Base-by-base conservation (phyloP, 257 asterid species). In the Jasminum sambac region DNA sequence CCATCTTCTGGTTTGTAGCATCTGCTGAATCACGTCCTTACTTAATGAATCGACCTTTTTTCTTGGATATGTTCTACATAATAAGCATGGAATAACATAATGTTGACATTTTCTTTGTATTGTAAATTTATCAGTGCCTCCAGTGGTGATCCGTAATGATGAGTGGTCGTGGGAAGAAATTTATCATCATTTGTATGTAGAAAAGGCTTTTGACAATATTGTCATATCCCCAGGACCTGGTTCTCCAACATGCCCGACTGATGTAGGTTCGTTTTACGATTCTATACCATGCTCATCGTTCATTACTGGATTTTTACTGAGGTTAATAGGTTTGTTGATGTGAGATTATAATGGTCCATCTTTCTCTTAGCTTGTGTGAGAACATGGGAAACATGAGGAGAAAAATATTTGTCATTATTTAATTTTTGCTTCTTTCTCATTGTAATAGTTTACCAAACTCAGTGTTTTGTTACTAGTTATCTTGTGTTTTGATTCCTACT, bases 191-290 rank as follows among this genome's bases (percentile, higher is more conserved):
- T 67, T 95, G 66, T 91, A 91, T 78, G 95, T 85, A 72, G 90
- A 82, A 67, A 95, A 76, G 80, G 94, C 90, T 57, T 91, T 95
- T 63, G 98, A 95, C 80, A 95, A 95, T 81, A 87, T 95, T 67
- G 96, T 95, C 72, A 87, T 95, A 82, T 95, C 99, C 77, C 99
- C 99, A 55, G 99, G 99, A 72, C 99, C 99, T 36, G 99, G 99
- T 69, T 89, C 98, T 74, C 99, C 99, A 7, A 70, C 92, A 23
- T 85, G 97, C 79, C 83, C 91, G 61, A 83, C 88, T 67, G 99
- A 95, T 83, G 84, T 95, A 82, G 99, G 99, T 95, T 74, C 58
- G 81, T 67, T 67, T 21, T 68, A 23, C 57, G 24, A 16, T 70
- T 8, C 8, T 37, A 37, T 55, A 9, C 62, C 62, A 19, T 55